These are phyloP conservation scores for Elymus sibiricus DNA, from an alignment of 176 grass and related monocot genomes.

Conservation along the genomic window DNA sequence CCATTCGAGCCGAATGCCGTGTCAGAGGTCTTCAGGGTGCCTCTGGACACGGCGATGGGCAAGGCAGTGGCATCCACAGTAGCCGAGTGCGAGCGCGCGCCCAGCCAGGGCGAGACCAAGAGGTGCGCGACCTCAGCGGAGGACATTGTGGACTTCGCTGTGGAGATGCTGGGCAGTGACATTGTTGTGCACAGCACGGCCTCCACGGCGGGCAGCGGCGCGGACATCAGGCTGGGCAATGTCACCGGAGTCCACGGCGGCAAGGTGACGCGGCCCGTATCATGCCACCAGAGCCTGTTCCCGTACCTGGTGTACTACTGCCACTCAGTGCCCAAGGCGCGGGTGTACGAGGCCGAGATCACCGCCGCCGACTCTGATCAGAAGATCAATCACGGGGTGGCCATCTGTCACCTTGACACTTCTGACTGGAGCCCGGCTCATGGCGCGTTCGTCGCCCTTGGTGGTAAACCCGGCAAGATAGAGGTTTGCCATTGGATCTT, in stretches of 20 bases:
- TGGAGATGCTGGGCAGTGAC: constrained; percentile 68
- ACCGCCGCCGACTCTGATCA: constrained; percentile 8
- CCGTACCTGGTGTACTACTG: constrained; percentile 93
- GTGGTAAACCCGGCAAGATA: constrained; percentile 60
- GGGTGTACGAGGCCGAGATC: constrained; percentile 78
- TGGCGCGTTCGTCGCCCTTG: constrained; percentile 61
- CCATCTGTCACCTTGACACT: constrained; percentile 87
- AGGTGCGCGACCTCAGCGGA: constrained; percentile 68
- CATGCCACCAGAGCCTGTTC: constrained; percentile 91
- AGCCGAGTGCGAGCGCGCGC: constrained; percentile 45
- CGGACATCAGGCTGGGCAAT: constrained; percentile 44
- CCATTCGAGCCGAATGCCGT: constrained; percentile 47
- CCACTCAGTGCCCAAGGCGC: constrained; percentile 75
- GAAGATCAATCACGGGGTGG: constrained; percentile 66
- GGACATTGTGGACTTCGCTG: constrained; percentile 76
- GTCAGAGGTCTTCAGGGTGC: constrained; percentile 40
- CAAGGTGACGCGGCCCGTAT: constrained; percentile 60
- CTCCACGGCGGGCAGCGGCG: constrained; percentile 42
- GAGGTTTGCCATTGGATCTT: constrained; percentile 96
- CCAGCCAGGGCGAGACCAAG: constrained; percentile 68
- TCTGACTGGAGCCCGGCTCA: constrained; percentile 67
- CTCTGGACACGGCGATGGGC: constrained; percentile 54
- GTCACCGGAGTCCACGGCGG: constrained; percentile 53
- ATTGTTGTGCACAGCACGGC: constrained; percentile 70
- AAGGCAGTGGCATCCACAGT: constrained; percentile 70